phyloP scores from a whole-genome alignment of 139 green algal species.

The Chlamydomonas incerta region DNA sequence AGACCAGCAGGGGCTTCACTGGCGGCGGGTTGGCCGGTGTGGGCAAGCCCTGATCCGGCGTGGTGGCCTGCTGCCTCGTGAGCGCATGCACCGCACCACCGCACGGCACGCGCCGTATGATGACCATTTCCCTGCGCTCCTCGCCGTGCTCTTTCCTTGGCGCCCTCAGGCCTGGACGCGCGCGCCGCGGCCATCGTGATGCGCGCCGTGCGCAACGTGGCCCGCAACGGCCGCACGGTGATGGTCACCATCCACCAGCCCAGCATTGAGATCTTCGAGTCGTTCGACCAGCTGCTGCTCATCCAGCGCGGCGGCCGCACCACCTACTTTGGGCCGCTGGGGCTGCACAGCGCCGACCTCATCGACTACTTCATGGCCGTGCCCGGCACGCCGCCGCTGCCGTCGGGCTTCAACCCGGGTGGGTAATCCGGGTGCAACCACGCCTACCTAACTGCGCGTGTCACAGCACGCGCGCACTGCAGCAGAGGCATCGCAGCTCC shows the following conservation, averaged over 20 bases:
- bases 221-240: constrained; percentile 82
- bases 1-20: too few relatives aligned
- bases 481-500: too few relatives aligned
- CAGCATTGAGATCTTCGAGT: constrained; percentile 82
- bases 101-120: too few relatives aligned
- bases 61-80: too few relatives aligned
- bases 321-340: constrained; percentile 90
- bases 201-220: constrained; percentile 84
- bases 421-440: too few relatives aligned
- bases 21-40: too few relatives aligned
- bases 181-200: constrained; percentile 91
- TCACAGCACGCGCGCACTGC: too few relatives aligned
- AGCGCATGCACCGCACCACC: too few relatives aligned
- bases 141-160: too few relatives aligned
- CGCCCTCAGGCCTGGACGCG: constrained; percentile 83
- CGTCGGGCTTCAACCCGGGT: constrained; percentile 71
- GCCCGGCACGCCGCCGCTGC: constrained; percentile 29
- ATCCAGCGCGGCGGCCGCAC: constrained; percentile 61
- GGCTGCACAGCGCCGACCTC: constrained; percentile 67
- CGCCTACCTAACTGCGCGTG: too few relatives aligned
- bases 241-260: constrained; percentile 96
- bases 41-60: too few relatives aligned
- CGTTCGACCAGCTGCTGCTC: constrained; percentile 86
- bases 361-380: constrained; percentile 71
- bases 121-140: too few relatives aligned